A percentile compares a stretch with the other conserved stretches of the same genome.
These are phyloP conservation scores for Talaromyces albobiverticillius DNA, from an alignment of 2,329 filamentous ascomycete genomes.

Conservation along the genomic window DNA sequence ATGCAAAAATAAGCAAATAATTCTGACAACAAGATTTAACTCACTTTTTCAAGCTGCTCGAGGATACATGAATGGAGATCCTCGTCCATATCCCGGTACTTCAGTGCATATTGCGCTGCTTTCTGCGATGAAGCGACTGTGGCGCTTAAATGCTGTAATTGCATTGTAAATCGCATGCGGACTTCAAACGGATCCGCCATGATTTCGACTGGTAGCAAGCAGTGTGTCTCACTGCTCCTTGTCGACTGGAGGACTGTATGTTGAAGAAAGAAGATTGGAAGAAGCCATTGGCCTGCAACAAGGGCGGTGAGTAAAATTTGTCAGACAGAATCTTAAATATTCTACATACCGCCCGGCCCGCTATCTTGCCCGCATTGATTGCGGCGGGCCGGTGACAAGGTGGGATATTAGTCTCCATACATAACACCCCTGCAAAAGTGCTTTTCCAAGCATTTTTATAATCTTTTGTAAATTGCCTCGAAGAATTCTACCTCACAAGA, in stretches of 20 bases:
- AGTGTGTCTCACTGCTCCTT: background rate
- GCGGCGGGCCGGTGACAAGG: background rate
- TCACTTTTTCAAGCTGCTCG: conserved; percentile 83
- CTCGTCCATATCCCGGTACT: conserved; percentile 91
- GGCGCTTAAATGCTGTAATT: conserved; percentile 87
- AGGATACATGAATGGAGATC: conserved; percentile 96
- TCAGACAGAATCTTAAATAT: conserved; percentile 22
- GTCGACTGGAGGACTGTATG: too few species aligned
- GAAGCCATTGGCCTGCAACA: background rate
- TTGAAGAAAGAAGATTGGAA: background rate
- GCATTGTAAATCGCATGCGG: conserved; percentile 90
- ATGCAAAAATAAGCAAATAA: too few species aligned
- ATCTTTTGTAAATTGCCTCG: background rate
- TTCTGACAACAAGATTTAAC: conserved; percentile 25
- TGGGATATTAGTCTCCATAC: too few species aligned
- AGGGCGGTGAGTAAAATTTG: conserved; percentile 20
- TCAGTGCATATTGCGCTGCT: conserved; percentile 90
- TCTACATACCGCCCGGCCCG: conserved; percentile 11
- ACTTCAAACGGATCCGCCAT: conserved; percentile 95
- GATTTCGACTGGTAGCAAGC: conserved; percentile 37
- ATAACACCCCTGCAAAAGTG: background rate
- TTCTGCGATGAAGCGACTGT: conserved; percentile 86
- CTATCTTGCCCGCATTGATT: background rate
- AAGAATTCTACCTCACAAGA: background rate
- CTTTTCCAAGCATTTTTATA: background rate